Percentiles rank a stretch among this genome's conserved stretches.
These are phyloP conservation scores for Babjeviella inositovora DNA, from an alignment of 805 yeast genomes.

Conservation along the genomic window DNA sequence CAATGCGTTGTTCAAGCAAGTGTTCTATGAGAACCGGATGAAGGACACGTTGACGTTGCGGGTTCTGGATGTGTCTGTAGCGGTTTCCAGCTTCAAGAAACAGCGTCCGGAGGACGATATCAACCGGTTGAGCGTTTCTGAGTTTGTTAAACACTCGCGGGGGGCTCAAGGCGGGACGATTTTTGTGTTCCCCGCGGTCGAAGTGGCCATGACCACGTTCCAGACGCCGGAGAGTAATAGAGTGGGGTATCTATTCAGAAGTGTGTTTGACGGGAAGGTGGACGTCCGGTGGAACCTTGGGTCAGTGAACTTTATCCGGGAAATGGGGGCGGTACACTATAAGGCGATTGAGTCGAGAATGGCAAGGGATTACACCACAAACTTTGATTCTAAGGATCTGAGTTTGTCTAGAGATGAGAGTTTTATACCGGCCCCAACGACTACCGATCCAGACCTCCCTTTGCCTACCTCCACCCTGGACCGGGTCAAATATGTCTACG, in stretches of 20 bases:
- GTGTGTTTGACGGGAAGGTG: conserved; percentile 78
- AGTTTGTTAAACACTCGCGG: conserved; percentile 37
- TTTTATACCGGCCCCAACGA: too few relatives aligned
- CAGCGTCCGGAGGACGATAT: conserved; percentile 34
- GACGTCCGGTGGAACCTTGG: conserved; percentile 93
- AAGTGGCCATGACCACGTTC: conserved; percentile 61
- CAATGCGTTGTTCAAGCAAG: conserved; percentile 33
- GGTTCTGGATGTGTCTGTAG: conserved; percentile 46
- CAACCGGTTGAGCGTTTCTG: conserved; percentile 26
- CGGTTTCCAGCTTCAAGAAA: conserved; percentile 44
- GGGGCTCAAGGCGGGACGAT: conserved; percentile 68
- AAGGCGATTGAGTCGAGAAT: conserved; percentile 53
- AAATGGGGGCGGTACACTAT: conserved; percentile 86
- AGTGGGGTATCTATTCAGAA: conserved; percentile 52
- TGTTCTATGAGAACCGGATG: conserved; percentile 22
- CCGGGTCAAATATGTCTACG: conserved; percentile 32
- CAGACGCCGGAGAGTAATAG: conserved; percentile 33
- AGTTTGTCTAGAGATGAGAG: too few relatives aligned
- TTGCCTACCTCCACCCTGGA: too few relatives aligned
- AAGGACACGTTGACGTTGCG: conserved; percentile 44
- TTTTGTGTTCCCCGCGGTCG: conserved; percentile 63
- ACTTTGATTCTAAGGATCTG: too few relatives aligned
- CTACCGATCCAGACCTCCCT: too few relatives aligned
- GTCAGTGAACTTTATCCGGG: conserved; percentile 75
- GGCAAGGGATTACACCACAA: conserved; percentile 18